phyloP scores from a whole-genome alignment of 2,329 filamentous ascomycete species.

The Ascochyta clinopodiicola region DNA sequence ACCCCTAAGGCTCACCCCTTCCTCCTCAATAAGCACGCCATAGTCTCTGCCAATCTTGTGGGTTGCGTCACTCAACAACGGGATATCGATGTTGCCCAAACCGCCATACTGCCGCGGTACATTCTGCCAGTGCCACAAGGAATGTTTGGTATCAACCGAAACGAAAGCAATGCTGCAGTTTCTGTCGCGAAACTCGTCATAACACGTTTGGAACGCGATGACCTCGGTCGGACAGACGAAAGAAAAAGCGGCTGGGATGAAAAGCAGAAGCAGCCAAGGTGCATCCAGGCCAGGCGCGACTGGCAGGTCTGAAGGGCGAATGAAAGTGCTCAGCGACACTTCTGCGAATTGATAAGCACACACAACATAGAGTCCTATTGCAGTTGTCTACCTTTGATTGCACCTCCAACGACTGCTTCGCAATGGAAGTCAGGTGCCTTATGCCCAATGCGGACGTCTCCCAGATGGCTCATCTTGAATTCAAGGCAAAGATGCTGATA shows the following conservation, averaged over 20 bases:
- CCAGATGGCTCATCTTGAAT: slow-evolving; percentile 27
- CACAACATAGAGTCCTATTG: not conserved
- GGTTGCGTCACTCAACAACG: slow-evolving; percentile 37
- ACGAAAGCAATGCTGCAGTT: slow-evolving; percentile 37
- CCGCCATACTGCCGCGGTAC: slow-evolving; percentile 39
- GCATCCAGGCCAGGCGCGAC: slow-evolving; percentile 9
- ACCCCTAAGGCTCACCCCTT: slow-evolving; percentile 37
- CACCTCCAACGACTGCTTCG: slow-evolving; percentile 33
- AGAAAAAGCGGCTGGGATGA: slow-evolving; percentile 41
- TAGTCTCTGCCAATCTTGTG: slow-evolving; percentile 39
- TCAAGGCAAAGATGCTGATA: not conserved
- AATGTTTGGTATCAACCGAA: slow-evolving; percentile 41
- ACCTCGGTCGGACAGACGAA: slow-evolving; percentile 44
- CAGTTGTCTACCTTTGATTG: slow-evolving; percentile 26
- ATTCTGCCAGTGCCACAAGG: slow-evolving; percentile 41
- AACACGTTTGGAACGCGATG: slow-evolving; percentile 38
- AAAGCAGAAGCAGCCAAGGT: slow-evolving; percentile 41
- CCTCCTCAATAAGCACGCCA: slow-evolving; percentile 39
- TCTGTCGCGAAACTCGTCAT: slow-evolving; percentile 37
- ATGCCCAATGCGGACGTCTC: slow-evolving; percentile 35
- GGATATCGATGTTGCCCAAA: slow-evolving; percentile 35
- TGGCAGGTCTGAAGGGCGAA: slow-evolving; percentile 19
- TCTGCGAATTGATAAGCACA: slow-evolving; percentile 27
- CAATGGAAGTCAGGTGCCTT: slow-evolving; percentile 37
- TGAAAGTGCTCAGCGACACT: slow-evolving; percentile 31